phyloP scores from a whole-genome alignment of 768 basidiomycete species.

The Trametopsis cervina region DNA sequence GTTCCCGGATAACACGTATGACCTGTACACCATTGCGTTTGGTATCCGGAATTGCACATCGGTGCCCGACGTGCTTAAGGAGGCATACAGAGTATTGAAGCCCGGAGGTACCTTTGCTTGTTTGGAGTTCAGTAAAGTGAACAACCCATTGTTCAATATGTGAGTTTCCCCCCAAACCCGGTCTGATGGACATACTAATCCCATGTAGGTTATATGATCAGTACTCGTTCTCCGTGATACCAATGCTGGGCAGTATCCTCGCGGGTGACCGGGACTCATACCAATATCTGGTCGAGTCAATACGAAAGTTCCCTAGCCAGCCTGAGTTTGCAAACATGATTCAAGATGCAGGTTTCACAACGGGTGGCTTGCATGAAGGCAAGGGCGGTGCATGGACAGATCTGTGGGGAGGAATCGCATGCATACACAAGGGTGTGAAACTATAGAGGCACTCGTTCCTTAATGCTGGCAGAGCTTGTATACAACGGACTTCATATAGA shows the following conservation, averaged over 20 bases:
- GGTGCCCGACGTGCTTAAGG: constrained; percentile 76
- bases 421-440: constrained; percentile 81
- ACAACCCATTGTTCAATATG: constrained; percentile 80
- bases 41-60: constrained; percentile 97
- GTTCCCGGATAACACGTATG: constrained; percentile 80
- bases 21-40: constrained; percentile 97
- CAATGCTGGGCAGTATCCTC: constrained; percentile 92
- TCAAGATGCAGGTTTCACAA: constrained; percentile 73
- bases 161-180: no score
- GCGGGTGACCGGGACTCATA: constrained; percentile 93
- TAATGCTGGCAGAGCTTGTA: not conserved
- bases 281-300: constrained; percentile 97
- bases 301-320: constrained; percentile 88
- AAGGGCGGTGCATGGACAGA: constrained; percentile 84
- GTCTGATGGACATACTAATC: not conserved
- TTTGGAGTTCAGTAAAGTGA: constrained; percentile 92
- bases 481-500: constrained; percentile 1
- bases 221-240: constrained; percentile 95
- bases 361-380: constrained; percentile 48
- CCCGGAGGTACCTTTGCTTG: constrained; percentile 95
- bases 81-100: constrained; percentile 91
- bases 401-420: constrained; percentile 84
- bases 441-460: constrained; percentile 30
- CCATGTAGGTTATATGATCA: constrained; percentile 78
- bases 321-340: constrained; percentile 87